Evolutionary conservation across 305 asterid species (phyloP).

Genomic region (Fraxinus ornus): DNA sequence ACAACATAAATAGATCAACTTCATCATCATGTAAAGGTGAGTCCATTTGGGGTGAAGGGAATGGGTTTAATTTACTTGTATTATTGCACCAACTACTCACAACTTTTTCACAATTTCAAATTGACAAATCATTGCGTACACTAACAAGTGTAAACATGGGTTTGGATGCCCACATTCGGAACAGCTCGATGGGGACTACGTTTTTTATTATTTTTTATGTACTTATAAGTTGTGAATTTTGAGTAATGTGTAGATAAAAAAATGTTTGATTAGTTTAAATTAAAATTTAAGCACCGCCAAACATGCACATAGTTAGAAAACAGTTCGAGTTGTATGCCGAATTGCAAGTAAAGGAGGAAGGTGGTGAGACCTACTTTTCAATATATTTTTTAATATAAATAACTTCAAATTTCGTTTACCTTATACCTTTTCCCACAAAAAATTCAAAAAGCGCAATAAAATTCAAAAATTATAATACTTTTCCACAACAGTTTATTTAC

Average conservation of each 20-base stretch:
- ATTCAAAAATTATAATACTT: no score
- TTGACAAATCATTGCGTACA: constrained; percentile 24
- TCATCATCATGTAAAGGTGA: not conserved
- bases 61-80: not conserved
- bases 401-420: not conserved
- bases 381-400: not conserved
- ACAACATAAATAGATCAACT: not conserved
- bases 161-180: not conserved
- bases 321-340: no score
- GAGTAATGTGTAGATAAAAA: not conserved
- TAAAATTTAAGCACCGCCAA: not conserved
- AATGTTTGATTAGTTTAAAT: not conserved
- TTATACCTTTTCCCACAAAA: not conserved
- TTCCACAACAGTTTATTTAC: not conserved
- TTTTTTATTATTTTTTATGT: not conserved
- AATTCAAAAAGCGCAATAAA: not conserved
- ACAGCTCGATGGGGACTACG: not conserved
- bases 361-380: not conserved
- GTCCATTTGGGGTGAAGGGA: not conserved
- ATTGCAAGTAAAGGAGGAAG: not conserved
- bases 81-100: not conserved
- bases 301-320: not conserved
- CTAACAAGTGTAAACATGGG: not conserved
- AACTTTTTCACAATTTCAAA: constrained; percentile 18
- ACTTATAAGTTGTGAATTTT: no score